Conservation (phyloP, 805 yeast species). For the Tetrapisispora iriomotensis region DNA sequence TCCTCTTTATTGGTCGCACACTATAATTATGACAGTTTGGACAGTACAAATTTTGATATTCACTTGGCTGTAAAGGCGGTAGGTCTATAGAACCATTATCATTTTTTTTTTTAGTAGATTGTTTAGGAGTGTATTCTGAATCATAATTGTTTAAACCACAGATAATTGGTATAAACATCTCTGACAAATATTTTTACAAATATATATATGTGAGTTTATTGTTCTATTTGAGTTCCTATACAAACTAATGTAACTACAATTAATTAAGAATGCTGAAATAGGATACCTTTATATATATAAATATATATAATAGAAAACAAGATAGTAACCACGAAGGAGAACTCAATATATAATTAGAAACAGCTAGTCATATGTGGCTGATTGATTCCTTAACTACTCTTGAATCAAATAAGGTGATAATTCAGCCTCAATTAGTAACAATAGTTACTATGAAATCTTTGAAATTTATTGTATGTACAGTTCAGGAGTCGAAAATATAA, state of each 20-base stretch:
- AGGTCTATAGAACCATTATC: neutral
- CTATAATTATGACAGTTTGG: conserved; percentile 50
- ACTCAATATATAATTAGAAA: no score
- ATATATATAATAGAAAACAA: neutral
- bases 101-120: neutral
- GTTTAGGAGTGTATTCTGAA: conserved; percentile 12
- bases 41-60: conserved; percentile 32
- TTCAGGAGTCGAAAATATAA: no score
- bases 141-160: conserved; percentile 31
- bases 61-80: conserved; percentile 3
- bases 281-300: neutral
- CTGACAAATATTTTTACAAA: neutral
- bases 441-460: no score
- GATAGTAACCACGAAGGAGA: neutral
- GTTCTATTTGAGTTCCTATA: neutral
- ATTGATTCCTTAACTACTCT: no score
- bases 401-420: no score
- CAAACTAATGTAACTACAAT: no score
- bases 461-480: no score
- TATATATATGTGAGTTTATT: neutral
- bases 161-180: conserved; percentile 20
- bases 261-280: no score
- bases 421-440: no score
- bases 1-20: conserved; percentile 43
- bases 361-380: neutral